Evolutionary conservation across 1,284 basidiomycete genomes (phyloP).

Genomic region (Rhodotorula sp.): DNA sequence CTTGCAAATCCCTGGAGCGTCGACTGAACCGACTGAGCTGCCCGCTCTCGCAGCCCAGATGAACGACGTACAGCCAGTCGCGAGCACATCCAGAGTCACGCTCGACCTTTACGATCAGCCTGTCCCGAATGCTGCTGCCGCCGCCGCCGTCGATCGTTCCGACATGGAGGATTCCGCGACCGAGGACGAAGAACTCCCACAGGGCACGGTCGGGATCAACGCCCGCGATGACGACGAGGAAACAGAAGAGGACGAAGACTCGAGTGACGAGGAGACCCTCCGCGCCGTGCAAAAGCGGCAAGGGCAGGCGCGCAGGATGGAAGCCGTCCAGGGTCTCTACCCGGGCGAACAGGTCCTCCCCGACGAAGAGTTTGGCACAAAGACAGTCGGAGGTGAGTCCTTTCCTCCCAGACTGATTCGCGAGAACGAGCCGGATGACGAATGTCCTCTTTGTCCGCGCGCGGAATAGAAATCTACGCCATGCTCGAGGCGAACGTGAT

Average conservation of each 20-base stretch:
- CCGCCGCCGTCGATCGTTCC: background rate
- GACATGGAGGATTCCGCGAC: background rate
- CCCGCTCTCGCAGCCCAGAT: background rate
- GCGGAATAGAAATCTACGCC: slow-evolving; percentile 8
- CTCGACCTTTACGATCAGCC: background rate
- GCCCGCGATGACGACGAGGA: background rate
- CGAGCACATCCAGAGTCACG: background rate
- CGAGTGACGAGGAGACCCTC: background rate
- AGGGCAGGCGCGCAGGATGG: background rate
- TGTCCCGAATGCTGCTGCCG: background rate
- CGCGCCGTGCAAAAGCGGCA: too few relatives aligned
- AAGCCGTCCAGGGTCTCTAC: slow-evolving; percentile 5
- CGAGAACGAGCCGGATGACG: too few relatives aligned
- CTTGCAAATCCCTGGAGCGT: too few relatives aligned
- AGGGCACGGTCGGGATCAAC: background rate
- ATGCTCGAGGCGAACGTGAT: slow-evolving; percentile 12
- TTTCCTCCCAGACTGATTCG: background rate
- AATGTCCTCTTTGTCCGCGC: background rate
- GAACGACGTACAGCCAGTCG: background rate
- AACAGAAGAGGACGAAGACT: background rate
- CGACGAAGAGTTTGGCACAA: slow-evolving; percentile 14
- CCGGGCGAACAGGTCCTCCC: slow-evolving; percentile 4
- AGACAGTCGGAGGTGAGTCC: slow-evolving; percentile 11
- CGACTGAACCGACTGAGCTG: background rate
- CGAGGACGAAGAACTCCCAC: background rate